Evolutionary conservation across 2,329 filamentous ascomycete genomes (phyloP).

Genomic region (Ceratocystiopsis minuta): DNA sequence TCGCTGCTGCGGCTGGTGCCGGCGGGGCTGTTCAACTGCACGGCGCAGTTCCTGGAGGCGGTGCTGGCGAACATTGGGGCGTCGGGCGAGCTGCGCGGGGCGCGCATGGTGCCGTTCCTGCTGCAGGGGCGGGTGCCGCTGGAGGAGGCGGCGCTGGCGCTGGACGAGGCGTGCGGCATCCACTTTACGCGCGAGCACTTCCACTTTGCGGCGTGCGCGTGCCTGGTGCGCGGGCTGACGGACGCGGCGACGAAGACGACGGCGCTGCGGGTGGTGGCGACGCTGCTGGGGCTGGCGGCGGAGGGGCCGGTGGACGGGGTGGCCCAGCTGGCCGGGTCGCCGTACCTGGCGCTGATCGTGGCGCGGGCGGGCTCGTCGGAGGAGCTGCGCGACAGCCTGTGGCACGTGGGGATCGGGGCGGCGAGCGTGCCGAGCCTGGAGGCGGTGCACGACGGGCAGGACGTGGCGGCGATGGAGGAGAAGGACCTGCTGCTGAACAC

Average conservation of each 20-base stretch:
- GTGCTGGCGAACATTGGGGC: constrained; percentile 46
- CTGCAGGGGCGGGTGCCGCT: constrained; percentile 42
- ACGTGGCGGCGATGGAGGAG: constrained; percentile 32
- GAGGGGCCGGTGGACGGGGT: constrained; percentile 9
- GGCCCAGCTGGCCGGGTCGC: constrained; percentile 23
- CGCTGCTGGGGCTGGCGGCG: constrained; percentile 36
- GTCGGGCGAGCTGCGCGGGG: constrained; percentile 38
- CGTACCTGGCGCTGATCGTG: constrained; percentile 42
- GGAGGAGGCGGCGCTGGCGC: constrained; percentile 40
- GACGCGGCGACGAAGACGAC: constrained; percentile 41
- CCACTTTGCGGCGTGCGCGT: constrained; percentile 48
- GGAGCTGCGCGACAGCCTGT: constrained; percentile 45
- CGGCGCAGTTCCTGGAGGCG: constrained; percentile 45
- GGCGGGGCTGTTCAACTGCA: constrained; percentile 43
- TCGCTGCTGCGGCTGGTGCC: constrained; percentile 48
- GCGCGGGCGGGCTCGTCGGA: constrained; percentile 36
- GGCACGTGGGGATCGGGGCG: constrained; percentile 37
- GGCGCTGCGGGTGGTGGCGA: constrained; percentile 41
- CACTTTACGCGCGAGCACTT: constrained; percentile 47
- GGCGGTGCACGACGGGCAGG: constrained; percentile 23
- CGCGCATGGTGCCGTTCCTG: constrained; percentile 40
- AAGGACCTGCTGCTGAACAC: constrained; percentile 44
- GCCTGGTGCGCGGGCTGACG: constrained; percentile 44
- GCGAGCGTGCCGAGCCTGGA: constrained; percentile 22
- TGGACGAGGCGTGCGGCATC: constrained; percentile 49